Conservation (phyloP, 495 filamentous ascomycete genomes). For the Podospora tetraspora region DNA sequence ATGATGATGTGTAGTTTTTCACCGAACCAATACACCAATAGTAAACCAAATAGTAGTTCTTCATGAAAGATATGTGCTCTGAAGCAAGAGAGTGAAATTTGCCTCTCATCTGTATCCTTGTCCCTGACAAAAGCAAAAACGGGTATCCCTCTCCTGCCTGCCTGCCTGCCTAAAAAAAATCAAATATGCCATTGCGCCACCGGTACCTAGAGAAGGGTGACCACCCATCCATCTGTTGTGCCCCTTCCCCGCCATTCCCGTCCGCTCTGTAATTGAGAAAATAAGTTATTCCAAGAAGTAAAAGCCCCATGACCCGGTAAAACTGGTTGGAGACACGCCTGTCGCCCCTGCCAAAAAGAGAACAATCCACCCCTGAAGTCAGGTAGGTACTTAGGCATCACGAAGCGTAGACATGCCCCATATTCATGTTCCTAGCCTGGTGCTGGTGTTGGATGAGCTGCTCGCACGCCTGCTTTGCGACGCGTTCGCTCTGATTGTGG, state of each 20-base stretch:
- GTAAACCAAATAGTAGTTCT: background rate
- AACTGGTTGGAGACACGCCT: background rate
- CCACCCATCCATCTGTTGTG: background rate
- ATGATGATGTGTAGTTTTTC: no score
- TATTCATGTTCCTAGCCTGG: slow-evolving; percentile 3
- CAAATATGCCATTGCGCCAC: background rate
- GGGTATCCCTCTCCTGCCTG: background rate
- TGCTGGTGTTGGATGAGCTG: slow-evolving; percentile 31
- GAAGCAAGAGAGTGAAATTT: background rate
- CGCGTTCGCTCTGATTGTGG: slow-evolving; percentile 34
- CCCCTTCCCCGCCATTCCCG: background rate
- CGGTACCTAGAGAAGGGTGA: background rate
- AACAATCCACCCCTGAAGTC: background rate
- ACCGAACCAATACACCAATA: no score
- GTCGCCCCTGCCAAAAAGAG: background rate
- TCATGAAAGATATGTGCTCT: background rate
- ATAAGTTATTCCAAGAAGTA: background rate
- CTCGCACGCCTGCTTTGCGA: slow-evolving; percentile 41
- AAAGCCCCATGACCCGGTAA: background rate
- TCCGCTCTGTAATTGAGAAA: background rate
- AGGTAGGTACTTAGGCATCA: background rate
- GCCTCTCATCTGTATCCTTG: background rate
- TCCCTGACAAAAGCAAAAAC: background rate
- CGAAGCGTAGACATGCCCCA: background rate
- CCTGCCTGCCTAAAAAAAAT: background rate